These are phyloP conservation scores for Candida patagonica DNA, from an alignment of 805 yeast species.

Conservation along the genomic window DNA sequence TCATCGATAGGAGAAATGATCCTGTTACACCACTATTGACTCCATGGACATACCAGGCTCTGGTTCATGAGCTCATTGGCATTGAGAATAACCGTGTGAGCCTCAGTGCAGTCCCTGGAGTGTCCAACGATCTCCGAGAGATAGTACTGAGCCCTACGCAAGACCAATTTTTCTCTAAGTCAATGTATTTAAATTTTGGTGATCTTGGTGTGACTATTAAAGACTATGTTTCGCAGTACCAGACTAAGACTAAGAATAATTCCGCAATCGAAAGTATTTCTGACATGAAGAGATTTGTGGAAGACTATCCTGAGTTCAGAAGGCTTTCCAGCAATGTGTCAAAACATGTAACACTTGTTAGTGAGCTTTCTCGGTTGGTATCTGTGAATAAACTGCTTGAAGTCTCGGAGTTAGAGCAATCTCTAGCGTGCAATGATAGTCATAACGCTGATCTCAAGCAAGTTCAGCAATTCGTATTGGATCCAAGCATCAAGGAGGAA, in stretches of 20 bases:
- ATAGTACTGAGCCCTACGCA: conserved; percentile 58
- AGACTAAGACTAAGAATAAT: conserved; percentile 65
- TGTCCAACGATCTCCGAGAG: conserved; percentile 50
- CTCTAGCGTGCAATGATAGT: conserved; percentile 57
- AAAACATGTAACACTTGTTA: conserved; percentile 83
- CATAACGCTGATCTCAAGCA: conserved; percentile 48
- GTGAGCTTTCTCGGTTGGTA: conserved; percentile 74
- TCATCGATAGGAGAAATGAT: conserved; percentile 79
- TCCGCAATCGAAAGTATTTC: conserved; percentile 67
- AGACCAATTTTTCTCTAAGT: conserved; percentile 68
- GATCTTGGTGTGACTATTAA: conserved; percentile 83
- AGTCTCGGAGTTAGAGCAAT: conserved; percentile 84
- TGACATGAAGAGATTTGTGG: conserved; percentile 86
- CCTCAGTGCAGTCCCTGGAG: conserved; percentile 45
- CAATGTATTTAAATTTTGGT: conserved; percentile 88
- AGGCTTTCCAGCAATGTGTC: conserved; percentile 80
- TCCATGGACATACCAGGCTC: conserved; percentile 98
- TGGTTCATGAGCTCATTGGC: conserved; percentile 90
- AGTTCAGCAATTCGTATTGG: conserved; percentile 44
- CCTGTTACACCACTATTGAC: conserved; percentile 86
- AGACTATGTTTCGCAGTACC: conserved; percentile 74
- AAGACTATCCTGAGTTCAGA: conserved; percentile 88
- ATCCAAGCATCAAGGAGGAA: conserved; percentile 34
- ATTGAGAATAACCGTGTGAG: conserved; percentile 74
- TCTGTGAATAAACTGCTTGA: conserved; percentile 62